Evolutionary conservation across 2,329 filamentous ascomycete genomes (phyloP).

Genomic region (Talaromyces sp.): DNA sequence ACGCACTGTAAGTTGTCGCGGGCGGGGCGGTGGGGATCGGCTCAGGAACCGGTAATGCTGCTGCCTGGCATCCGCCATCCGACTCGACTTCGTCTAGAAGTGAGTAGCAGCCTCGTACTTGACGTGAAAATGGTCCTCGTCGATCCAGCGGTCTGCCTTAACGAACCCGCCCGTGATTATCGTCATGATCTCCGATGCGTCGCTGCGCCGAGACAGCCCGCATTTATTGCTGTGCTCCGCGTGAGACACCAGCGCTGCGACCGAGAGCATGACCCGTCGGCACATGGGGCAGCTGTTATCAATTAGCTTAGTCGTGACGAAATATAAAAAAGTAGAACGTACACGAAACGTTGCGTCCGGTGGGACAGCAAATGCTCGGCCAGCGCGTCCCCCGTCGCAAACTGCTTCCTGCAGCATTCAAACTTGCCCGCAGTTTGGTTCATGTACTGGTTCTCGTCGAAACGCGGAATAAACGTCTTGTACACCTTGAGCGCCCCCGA

Average conservation of each 20-base stretch:
- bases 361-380: slow-evolving; percentile 26
- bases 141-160: neutral
- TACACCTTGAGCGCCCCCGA: neutral
- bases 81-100: neutral
- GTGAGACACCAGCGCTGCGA: neutral
- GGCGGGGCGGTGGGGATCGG: neutral
- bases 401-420: slow-evolving; percentile 30
- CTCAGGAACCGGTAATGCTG: neutral
- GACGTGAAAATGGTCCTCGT: neutral
- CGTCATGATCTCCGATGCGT: neutral
- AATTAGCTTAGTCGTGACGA: neutral
- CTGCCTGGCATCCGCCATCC: neutral
- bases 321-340: neutral
- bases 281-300: neutral
- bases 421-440: slow-evolving; percentile 25
- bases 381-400: slow-evolving; percentile 21
- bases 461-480: slow-evolving; percentile 9
- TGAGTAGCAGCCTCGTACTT: neutral
- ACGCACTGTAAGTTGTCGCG: no score
- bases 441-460: slow-evolving; percentile 28
- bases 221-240: neutral
- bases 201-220: neutral
- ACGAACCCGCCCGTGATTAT: neutral
- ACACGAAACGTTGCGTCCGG: neutral
- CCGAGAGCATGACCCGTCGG: neutral